Conservation (phyloP, 139 green algal genomes). For the Coelastrella sp. region DNA sequence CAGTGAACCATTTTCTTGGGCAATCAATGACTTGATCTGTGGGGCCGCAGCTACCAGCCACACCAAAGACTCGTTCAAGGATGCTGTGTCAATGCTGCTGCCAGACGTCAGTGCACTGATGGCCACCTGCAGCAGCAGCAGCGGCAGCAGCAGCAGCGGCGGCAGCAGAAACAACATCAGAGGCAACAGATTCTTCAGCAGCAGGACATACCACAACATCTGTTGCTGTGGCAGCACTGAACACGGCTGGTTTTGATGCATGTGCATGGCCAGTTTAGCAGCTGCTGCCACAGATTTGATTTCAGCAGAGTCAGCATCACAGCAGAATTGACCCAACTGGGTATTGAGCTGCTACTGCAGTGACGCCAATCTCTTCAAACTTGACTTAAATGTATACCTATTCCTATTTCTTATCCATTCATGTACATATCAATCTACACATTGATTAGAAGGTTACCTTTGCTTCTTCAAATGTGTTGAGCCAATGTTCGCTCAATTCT, state of each 20-base stretch:
- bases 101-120: neutral
- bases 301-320: too few relatives aligned
- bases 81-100: neutral
- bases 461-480: neutral
- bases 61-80: neutral
- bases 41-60: neutral
- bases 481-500: neutral
- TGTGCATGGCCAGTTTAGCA: neutral
- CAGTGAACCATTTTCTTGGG: neutral
- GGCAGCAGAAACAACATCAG: neutral
- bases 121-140: neutral
- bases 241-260: too few relatives aligned
- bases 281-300: too few relatives aligned
- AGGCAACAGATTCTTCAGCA: neutral
- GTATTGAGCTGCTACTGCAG: too few relatives aligned
- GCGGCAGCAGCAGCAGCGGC: neutral
- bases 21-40: neutral
- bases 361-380: too few relatives aligned
- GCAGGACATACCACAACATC: neutral
- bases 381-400: too few relatives aligned
- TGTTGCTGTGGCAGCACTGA: too few relatives aligned
- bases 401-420: neutral
- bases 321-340: too few relatives aligned
- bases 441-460: neutral
- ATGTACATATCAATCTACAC: neutral